A percentile compares a stretch with the other conserved stretches of the same genome.
Evolutionary conservation across 768 basidiomycete genomes (phyloP).

Genomic region (Postia placenta): DNA sequence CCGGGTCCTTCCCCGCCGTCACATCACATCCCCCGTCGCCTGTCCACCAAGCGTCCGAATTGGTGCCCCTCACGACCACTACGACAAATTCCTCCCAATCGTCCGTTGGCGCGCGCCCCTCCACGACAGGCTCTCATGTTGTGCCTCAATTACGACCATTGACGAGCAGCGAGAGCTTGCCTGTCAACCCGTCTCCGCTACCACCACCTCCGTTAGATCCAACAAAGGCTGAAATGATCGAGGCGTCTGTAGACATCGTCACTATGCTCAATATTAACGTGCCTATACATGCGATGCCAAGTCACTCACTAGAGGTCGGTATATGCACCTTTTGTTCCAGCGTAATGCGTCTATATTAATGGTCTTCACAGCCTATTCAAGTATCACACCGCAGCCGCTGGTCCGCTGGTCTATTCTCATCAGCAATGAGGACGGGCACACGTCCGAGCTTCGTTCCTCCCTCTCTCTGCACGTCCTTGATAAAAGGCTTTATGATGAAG

Average conservation of each 20-base stretch:
- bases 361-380: conserved; percentile 61
- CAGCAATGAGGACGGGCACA: conserved; percentile 85
- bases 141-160: no score
- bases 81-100: conserved; percentile 21
- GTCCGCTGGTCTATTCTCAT: conserved; percentile 78
- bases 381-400: conserved; percentile 76
- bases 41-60: conserved; percentile 12
- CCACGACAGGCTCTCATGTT: no score
- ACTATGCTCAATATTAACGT: conserved; percentile 56
- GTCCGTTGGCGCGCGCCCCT: not conserved
- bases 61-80: conserved; percentile 20
- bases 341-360: no score
- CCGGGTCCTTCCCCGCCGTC: conserved; percentile 14
- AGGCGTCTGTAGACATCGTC: conserved; percentile 40
- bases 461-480: conserved; percentile 85
- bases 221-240: conserved; percentile 5
- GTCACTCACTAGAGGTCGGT: conserved; percentile 53
- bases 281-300: conserved; percentile 58
- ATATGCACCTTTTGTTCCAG: no score
- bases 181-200: conserved; percentile 7
- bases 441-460: conserved; percentile 91
- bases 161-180: conserved; percentile 3
- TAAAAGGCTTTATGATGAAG: conserved; percentile 64
- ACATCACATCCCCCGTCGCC: conserved; percentile 12
- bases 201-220: not conserved